Evolutionary conservation across 164 flowering plant genomes (phyloP).

Genomic region (Dillenia suffruticosa): DNA sequence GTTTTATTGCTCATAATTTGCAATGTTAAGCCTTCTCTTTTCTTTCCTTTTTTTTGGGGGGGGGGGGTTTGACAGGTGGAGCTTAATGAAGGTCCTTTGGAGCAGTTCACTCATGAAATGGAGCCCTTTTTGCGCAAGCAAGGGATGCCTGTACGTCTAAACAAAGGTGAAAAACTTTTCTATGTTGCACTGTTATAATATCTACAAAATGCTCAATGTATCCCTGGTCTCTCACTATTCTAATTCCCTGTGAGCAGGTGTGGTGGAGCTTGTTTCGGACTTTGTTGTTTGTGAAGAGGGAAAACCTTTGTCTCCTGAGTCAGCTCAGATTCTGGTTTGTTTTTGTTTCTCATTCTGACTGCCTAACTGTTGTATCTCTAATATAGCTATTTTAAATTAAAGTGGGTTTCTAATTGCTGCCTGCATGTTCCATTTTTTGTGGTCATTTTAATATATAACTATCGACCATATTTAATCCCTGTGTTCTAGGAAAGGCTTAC

Average conservation of each 20-base stretch:
- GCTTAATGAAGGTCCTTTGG: constrained; percentile 84
- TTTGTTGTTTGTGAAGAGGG: constrained; percentile 92
- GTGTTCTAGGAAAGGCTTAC: too few species aligned
- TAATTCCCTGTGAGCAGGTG: constrained; percentile 43
- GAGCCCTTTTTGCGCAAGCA: constrained; percentile 94
- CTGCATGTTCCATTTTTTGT: too few species aligned
- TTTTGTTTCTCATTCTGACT: too few species aligned
- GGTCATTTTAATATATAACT: too few species aligned
- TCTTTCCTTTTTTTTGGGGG: background rate
- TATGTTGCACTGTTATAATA: background rate
- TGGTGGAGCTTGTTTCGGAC: constrained; percentile 82
- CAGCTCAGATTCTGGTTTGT: constrained; percentile 88
- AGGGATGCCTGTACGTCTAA: constrained; percentile 94
- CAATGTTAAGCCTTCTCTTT: too few species aligned
- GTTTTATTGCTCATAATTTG: too few species aligned
- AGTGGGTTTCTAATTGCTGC: too few species aligned
- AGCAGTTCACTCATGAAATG: constrained; percentile 95
- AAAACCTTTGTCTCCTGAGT: constrained; percentile 81
- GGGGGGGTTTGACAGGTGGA: constrained; percentile 52
- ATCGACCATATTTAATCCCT: too few species aligned
- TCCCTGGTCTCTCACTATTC: background rate
- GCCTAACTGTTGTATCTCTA: background rate
- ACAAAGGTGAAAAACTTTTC: constrained; percentile 52
- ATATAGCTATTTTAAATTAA: too few species aligned
- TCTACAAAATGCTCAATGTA: background rate